phyloP scores from a whole-genome alignment of 2,329 filamentous ascomycete genomes.

The Cordyceps fumosorosea region DNA sequence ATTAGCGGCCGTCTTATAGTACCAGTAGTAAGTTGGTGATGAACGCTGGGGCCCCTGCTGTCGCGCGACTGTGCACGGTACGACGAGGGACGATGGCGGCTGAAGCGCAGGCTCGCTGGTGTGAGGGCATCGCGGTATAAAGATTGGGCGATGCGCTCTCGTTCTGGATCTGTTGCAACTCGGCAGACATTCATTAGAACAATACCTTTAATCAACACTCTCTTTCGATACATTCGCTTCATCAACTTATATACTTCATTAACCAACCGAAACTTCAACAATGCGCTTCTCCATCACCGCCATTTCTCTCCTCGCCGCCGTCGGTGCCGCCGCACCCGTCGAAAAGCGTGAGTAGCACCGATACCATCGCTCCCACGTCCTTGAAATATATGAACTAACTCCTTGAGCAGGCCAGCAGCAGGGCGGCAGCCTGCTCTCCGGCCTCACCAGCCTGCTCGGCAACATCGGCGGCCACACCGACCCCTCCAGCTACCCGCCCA shows the following conservation, averaged over 20 bases:
- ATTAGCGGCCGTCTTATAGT: not conserved
- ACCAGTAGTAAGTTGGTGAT: not conserved
- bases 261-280: not conserved
- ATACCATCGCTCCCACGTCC: not conserved
- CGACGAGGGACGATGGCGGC: not conserved
- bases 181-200: not conserved
- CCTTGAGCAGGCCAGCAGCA: not conserved
- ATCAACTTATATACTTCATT: not conserved
- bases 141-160: not conserved
- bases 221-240: not conserved
- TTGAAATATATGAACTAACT: not conserved
- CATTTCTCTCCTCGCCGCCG: not conserved
- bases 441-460: slow-evolving; percentile 3
- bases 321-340: not conserved
- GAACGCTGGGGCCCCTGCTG: not conserved
- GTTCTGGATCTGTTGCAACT: no score
- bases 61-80: not conserved
- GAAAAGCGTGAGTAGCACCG: slow-evolving; percentile 1
- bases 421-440: not conserved
- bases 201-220: not conserved
- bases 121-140: slow-evolving; percentile 1
- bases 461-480: slow-evolving; percentile 9
- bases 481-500: not conserved
- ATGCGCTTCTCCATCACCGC: slow-evolving; percentile 5
- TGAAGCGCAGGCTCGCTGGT: not conserved